Evolutionary conservation across 306 rosid genomes (phyloP).

Genomic region (Canavalia ensiformis): DNA sequence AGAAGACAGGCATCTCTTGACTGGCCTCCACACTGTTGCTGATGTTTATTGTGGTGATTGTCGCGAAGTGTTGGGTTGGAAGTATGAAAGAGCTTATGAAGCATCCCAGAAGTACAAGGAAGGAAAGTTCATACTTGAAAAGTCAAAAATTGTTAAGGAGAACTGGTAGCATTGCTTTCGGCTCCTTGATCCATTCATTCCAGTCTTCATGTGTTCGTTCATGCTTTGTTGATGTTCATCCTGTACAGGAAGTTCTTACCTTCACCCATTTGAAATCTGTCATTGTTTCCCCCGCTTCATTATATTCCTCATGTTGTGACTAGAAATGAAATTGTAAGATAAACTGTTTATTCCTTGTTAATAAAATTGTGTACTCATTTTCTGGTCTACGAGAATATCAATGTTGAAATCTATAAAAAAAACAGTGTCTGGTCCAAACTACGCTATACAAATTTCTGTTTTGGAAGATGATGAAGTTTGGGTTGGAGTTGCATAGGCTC

Average conservation of each 20-base stretch:
- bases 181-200: constrained; percentile 53
- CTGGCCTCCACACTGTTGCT: constrained; percentile 98
- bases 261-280: constrained; percentile 53
- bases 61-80: constrained; percentile 93
- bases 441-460: constrained; percentile 21
- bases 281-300: constrained; percentile 62
- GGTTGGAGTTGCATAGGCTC: too few species aligned
- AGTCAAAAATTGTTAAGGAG: constrained; percentile 90
- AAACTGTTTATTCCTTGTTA: constrained; percentile 52
- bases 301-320: constrained; percentile 51
- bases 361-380: constrained; percentile 48
- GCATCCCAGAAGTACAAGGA: constrained; percentile 96
- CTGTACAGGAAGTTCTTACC: constrained; percentile 66
- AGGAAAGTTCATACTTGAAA: constrained; percentile 95
- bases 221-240: constrained; percentile 52
- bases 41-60: constrained; percentile 89
- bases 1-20: constrained; percentile 90
- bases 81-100: constrained; percentile 90
- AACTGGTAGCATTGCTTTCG: constrained; percentile 75
- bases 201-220: constrained; percentile 49
- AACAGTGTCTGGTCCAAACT: constrained; percentile 22
- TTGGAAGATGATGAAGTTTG: neutral
- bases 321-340: constrained; percentile 58
- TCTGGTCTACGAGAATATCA: constrained; percentile 42
- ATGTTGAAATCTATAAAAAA: constrained; percentile 37